These are phyloP conservation scores for Vaccinium macrocarpon DNA, from an alignment of 148 eudicot species.

Conservation along the genomic window DNA sequence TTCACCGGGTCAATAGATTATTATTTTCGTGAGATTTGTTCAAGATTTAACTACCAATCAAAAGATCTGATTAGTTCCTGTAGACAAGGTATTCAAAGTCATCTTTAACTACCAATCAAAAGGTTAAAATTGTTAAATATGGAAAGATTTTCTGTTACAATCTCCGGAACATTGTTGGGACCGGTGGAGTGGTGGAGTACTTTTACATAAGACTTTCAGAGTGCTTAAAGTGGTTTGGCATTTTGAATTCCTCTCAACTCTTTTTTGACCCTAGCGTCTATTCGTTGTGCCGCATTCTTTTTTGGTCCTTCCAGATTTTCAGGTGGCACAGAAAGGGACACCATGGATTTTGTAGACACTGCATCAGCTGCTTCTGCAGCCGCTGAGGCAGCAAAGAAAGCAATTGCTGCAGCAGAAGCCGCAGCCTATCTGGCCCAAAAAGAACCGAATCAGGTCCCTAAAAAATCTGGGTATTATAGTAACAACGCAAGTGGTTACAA, in stretches of 20 bases:
- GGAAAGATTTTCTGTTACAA: not conserved
- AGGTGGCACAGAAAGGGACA: constrained; percentile 30
- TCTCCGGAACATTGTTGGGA: not conserved
- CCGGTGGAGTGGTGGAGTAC: not conserved
- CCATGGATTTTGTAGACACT: constrained; percentile 42
- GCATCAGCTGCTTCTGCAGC: constrained; percentile 92
- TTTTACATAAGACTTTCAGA: not conserved
- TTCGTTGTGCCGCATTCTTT: not conserved
- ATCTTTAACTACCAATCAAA: not conserved
- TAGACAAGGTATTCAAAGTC: not conserved
- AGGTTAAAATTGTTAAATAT: not conserved
- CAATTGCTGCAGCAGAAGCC: constrained; percentile 84
- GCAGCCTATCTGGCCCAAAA: constrained; percentile 66
- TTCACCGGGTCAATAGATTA: not conserved
- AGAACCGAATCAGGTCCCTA: constrained; percentile 22
- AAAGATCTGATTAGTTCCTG: not conserved
- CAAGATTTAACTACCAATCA: not conserved
- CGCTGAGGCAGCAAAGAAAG: constrained; percentile 74
- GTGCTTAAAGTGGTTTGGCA: not conserved
- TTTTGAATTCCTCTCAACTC: not conserved
- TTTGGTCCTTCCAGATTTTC: constrained; percentile 29
- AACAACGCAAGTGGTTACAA: constrained; percentile 18
- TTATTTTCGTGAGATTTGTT: not conserved
- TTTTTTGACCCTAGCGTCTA: not conserved
- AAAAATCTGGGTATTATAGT: constrained; percentile 4